Evolutionary conservation across 768 basidiomycete genomes (phyloP).

Genomic region (Calocera cornea): DNA sequence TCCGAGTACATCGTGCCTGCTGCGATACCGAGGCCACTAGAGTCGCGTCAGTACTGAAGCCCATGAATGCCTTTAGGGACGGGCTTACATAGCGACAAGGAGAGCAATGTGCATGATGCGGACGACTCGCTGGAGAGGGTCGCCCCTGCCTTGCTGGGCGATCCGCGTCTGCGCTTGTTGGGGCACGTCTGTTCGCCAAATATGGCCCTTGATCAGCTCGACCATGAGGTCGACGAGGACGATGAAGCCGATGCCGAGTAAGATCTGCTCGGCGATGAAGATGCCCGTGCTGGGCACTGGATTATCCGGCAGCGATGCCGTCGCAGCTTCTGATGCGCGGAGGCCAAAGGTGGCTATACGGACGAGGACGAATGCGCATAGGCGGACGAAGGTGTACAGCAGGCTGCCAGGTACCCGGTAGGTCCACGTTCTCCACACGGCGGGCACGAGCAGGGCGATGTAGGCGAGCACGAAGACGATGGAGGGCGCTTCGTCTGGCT

Average conservation of each 20-base stretch:
- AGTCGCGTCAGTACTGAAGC: background rate
- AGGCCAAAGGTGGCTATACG: background rate
- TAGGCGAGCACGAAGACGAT: conserved; percentile 32
- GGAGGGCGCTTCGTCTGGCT: conserved; percentile 32
- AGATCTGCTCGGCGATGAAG: conserved; percentile 3
- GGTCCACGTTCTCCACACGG: background rate
- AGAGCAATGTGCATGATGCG: background rate
- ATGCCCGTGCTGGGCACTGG: background rate
- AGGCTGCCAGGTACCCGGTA: background rate
- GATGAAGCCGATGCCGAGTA: conserved; percentile 2
- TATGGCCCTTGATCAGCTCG: background rate
- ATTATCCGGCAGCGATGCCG: background rate
- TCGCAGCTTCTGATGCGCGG: background rate
- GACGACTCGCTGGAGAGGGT: background rate
- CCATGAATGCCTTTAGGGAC: background rate
- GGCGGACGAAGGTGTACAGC: background rate
- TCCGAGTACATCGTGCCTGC: background rate
- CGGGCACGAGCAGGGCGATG: conserved; percentile 22
- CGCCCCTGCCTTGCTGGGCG: background rate
- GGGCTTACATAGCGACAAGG: background rate
- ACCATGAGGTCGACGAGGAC: background rate
- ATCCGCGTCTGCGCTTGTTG: background rate
- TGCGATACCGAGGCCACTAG: background rate
- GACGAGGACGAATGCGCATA: background rate
- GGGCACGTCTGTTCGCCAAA: background rate